These are phyloP conservation scores for Phialophora macrospora DNA, from an alignment of 2,329 filamentous ascomycete species.

Conservation along the genomic window DNA sequence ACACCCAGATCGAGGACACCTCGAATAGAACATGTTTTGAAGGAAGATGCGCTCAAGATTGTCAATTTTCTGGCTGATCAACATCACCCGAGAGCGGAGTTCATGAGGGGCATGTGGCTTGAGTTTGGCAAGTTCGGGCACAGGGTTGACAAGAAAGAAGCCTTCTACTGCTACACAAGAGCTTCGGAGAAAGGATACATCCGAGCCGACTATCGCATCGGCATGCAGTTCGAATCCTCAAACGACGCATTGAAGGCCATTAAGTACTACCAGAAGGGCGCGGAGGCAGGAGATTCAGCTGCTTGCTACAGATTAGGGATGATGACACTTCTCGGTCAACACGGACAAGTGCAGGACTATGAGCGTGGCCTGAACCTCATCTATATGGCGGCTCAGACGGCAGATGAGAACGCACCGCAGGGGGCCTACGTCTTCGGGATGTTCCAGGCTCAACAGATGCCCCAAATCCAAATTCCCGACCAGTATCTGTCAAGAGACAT, in stretches of 20 bases:
- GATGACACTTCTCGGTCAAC: slow-evolving; percentile 95
- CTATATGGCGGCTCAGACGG: slow-evolving; percentile 77
- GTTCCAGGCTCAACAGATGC: slow-evolving; percentile 86
- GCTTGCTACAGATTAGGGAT: slow-evolving; percentile 89
- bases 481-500: slow-evolving; percentile 72
- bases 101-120: slow-evolving; percentile 94
- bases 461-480: slow-evolving; percentile 84
- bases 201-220: slow-evolving; percentile 92
- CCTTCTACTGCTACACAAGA: slow-evolving; percentile 81
- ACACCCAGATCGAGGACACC: slow-evolving; percentile 76
- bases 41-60: slow-evolving; percentile 87
- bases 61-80: slow-evolving; percentile 88
- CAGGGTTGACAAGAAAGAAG: slow-evolving; percentile 90
- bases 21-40: slow-evolving; percentile 83
- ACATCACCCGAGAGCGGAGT: slow-evolving; percentile 89
- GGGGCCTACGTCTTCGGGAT: slow-evolving; percentile 95
- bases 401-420: slow-evolving; percentile 95
- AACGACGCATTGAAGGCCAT: slow-evolving; percentile 91
- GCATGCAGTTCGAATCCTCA: slow-evolving; percentile 96
- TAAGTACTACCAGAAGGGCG: slow-evolving; percentile 83
- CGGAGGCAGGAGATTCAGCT: slow-evolving; percentile 81
- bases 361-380: slow-evolving; percentile 80
- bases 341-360: slow-evolving; percentile 84
- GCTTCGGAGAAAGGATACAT: slow-evolving; percentile 81
- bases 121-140: slow-evolving; percentile 97